Percentiles rank a stretch among this genome's conserved stretches.
Conservation (phyloP, 2,329 filamentous ascomycete genomes). For the Knoxdaviesia proteae region DNA sequence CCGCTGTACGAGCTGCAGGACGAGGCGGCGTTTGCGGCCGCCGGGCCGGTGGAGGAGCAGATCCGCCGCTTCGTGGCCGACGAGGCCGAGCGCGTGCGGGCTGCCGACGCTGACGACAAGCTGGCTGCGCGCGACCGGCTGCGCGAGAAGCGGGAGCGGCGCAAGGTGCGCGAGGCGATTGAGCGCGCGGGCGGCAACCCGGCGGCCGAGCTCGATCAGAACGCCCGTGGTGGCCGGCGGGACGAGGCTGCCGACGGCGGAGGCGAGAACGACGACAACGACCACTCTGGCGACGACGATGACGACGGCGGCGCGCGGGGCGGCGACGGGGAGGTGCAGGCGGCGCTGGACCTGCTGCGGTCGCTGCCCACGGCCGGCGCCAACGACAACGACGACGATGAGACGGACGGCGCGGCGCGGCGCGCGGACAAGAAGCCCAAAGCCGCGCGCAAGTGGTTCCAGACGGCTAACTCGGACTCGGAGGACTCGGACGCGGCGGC, state of each 20-base stretch:
- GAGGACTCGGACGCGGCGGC: constrained; percentile 22
- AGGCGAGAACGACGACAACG: constrained; percentile 7
- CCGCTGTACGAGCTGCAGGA: constrained; percentile 74
- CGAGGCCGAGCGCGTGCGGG: constrained; percentile 49
- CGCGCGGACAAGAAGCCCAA: constrained; percentile 8
- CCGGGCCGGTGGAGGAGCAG: constrained; percentile 58
- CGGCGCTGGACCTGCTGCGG: constrained; percentile 34
- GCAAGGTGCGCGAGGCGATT: constrained; percentile 36
- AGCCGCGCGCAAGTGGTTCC: constrained; percentile 40
- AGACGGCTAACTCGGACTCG: constrained; percentile 47
- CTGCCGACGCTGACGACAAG: constrained; percentile 71
- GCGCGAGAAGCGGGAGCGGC: constrained; percentile 53
- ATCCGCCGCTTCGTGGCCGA: constrained; percentile 56
- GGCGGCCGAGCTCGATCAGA: constrained; percentile 5
- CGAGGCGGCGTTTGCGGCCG: constrained; percentile 57
- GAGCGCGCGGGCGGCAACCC: constrained; percentile 13
- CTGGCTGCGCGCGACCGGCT: constrained; percentile 56
- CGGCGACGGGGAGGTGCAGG: constrained; percentile 21
- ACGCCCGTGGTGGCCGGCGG: constrained; percentile 30
- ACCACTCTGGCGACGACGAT: not conserved
- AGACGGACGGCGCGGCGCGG: constrained; percentile 20
- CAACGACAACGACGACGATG: constrained; percentile 9
- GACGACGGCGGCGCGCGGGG: constrained; percentile 7
- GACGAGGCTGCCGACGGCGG: constrained; percentile 14
- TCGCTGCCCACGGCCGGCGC: constrained; percentile 30